These are phyloP conservation scores for Asclepias syriaca DNA, from an alignment of 257 asterid species.

Conservation along the genomic window DNA sequence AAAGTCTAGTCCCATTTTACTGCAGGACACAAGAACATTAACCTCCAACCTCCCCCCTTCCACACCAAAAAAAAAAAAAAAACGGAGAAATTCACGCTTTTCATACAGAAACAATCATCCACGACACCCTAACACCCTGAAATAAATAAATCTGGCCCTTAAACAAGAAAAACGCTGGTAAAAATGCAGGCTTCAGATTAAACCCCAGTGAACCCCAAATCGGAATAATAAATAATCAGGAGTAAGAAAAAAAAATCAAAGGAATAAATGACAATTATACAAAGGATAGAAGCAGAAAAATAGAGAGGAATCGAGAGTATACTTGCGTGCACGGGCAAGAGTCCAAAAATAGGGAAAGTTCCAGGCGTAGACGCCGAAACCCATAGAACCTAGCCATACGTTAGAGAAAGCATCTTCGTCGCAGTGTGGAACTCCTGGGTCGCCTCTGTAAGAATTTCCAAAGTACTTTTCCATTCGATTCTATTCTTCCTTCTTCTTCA, in stretches of 20 bases:
- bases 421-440: conserved; percentile 89
- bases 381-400: conserved; percentile 69
- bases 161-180: neutral
- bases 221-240: neutral
- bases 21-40: neutral
- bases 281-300: neutral
- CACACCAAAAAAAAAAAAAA: too few species aligned
- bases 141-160: neutral
- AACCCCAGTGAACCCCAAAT: neutral
- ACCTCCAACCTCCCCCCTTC: neutral
- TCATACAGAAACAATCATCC: neutral
- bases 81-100: neutral
- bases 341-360: conserved; percentile 81
- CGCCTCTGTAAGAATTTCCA: conserved; percentile 90
- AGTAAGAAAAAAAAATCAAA: neutral
- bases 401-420: conserved; percentile 54
- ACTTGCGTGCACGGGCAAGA: conserved; percentile 74
- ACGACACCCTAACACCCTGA: neutral
- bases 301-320: conserved; percentile 7
- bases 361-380: conserved; percentile 76
- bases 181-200: neutral
- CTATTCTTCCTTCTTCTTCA: conserved; percentile 5
- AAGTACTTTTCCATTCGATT: conserved; percentile 79
- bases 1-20: neutral
- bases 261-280: neutral